Conservation (phyloP, 2,329 filamentous ascomycete species). For the Penicillium sp. region DNA sequence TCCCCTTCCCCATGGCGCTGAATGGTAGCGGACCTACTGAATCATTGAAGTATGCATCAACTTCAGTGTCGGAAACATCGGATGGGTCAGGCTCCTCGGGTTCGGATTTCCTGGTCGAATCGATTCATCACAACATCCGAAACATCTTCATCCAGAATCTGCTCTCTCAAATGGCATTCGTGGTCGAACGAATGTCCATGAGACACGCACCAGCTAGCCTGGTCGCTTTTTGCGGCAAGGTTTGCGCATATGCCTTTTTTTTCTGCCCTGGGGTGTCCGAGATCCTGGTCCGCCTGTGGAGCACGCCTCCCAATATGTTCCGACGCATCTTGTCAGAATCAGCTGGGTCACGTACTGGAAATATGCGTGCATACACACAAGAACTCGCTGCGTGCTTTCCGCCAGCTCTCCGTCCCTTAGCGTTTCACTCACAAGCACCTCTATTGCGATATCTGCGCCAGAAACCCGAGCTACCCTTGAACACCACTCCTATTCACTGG, state of each 20-base stretch:
- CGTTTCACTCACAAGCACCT: slow-evolving; percentile 61
- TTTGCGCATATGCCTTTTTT: slow-evolving; percentile 89
- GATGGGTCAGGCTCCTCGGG: slow-evolving; percentile 53
- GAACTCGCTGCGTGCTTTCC: slow-evolving; percentile 70
- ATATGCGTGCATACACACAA: slow-evolving; percentile 54
- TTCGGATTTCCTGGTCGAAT: slow-evolving; percentile 68
- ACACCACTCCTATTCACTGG: slow-evolving; percentile 74
- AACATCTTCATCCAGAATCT: slow-evolving; percentile 84
- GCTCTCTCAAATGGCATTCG: slow-evolving; percentile 76
- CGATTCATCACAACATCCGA: slow-evolving; percentile 81
- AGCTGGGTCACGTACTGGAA: slow-evolving; percentile 56
- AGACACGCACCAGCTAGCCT: slow-evolving; percentile 68
- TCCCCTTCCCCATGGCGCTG: slow-evolving; percentile 61
- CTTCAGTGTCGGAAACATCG: slow-evolving; percentile 55
- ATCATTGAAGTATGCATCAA: slow-evolving; percentile 39
- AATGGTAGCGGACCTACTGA: slow-evolving; percentile 39
- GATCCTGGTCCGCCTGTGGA: slow-evolving; percentile 78
- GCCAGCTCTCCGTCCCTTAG: slow-evolving; percentile 58
- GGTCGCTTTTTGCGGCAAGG: slow-evolving; percentile 84
- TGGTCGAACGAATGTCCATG: slow-evolving; percentile 84
- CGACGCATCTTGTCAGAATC: slow-evolving; percentile 70
- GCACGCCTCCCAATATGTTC: slow-evolving; percentile 64
- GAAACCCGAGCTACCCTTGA: slow-evolving; percentile 63
- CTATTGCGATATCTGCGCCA: slow-evolving; percentile 61
- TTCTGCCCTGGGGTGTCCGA: slow-evolving; percentile 86